Conservation (phyloP, 2,329 filamentous ascomycete species). For the Lojkania enalia region DNA sequence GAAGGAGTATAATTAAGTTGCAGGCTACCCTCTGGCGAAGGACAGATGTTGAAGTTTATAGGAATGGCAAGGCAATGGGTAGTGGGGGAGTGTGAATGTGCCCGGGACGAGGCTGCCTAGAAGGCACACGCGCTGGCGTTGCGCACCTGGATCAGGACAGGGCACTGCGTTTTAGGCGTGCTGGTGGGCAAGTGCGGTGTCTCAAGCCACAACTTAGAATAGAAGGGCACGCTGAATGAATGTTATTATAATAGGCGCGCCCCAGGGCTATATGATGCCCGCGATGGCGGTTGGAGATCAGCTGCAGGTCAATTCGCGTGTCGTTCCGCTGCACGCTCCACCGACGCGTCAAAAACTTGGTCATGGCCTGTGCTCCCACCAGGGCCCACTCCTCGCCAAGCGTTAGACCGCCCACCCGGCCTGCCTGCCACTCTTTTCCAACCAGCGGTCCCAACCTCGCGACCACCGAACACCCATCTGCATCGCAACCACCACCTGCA, state of each 20-base stretch:
- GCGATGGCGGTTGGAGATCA: background rate
- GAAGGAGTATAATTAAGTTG: constrained; percentile 11
- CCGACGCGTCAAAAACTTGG: constrained; percentile 15
- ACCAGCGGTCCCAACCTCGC: constrained; percentile 5
- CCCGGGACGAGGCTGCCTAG: background rate
- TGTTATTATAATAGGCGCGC: background rate
- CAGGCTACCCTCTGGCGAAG: constrained; percentile 7
- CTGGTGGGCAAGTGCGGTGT: constrained; percentile 11
- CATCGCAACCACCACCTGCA: constrained; percentile 18
- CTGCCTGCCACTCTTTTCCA: background rate
- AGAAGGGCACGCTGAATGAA: background rate
- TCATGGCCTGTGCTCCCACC: too few species aligned
- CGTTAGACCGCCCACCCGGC: constrained; percentile 1
- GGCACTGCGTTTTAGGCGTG: background rate
- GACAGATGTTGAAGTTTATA: constrained; percentile 15
- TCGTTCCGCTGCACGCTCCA: constrained; percentile 3
- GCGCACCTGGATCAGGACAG: background rate
- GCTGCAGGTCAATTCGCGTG: background rate
- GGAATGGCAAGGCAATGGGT: constrained; percentile 8
- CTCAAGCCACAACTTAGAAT: constrained; percentile 3
- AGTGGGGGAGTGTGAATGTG: background rate
- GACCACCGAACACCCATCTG: constrained; percentile 14
- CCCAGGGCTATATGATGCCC: background rate
- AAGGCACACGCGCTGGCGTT: background rate
- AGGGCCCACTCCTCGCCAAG: background rate